Evolutionary conservation across 140 eudicot species (phyloP).

Genomic region (Senecio squalidus): DNA sequence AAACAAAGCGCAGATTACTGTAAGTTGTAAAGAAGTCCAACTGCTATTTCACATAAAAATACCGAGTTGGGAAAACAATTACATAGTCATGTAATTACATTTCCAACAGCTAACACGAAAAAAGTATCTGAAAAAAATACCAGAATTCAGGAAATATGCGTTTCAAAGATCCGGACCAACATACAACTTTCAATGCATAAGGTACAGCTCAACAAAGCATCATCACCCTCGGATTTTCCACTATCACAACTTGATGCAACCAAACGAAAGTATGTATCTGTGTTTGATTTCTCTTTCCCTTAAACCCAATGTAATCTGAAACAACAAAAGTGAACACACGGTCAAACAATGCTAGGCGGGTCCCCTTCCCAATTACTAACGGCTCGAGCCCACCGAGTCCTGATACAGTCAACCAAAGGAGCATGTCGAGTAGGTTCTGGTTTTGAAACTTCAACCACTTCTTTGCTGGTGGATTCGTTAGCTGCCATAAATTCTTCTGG

Average conservation of each 20-base stretch:
- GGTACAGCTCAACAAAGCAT: conserved; percentile 12
- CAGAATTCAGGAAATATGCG: conserved; percentile 10
- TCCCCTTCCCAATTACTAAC: conserved; percentile 94
- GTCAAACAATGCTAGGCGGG: conserved; percentile 88
- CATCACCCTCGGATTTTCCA: conserved; percentile 8
- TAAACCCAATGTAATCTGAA: background rate
- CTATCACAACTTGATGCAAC: background rate
- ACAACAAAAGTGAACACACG: background rate
- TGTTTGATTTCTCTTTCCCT: conserved; percentile 12
- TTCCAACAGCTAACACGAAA: conserved; percentile 14
- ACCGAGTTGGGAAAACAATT: background rate
- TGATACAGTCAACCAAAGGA: conserved; percentile 83
- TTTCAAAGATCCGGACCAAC: conserved; percentile 19
- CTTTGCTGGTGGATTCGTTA: conserved; percentile 35
- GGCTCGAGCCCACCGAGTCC: conserved; percentile 95
- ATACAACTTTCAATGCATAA: conserved; percentile 22
- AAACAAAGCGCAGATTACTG: conserved; percentile 3
- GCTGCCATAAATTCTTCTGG: conserved; percentile 92
- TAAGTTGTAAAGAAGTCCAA: conserved; percentile 14
- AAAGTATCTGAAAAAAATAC: conserved; percentile 18
- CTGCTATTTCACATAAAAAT: conserved; percentile 5
- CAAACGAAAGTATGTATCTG: conserved; percentile 18
- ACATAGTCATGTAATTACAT: background rate
- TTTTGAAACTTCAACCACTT: conserved; percentile 48
- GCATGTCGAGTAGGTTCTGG: conserved; percentile 77